A percentile compares a stretch with the other conserved stretches of the same genome.
Conservation (phyloP, 768 basidiomycete species). For the Amanita rubescens region DNA sequence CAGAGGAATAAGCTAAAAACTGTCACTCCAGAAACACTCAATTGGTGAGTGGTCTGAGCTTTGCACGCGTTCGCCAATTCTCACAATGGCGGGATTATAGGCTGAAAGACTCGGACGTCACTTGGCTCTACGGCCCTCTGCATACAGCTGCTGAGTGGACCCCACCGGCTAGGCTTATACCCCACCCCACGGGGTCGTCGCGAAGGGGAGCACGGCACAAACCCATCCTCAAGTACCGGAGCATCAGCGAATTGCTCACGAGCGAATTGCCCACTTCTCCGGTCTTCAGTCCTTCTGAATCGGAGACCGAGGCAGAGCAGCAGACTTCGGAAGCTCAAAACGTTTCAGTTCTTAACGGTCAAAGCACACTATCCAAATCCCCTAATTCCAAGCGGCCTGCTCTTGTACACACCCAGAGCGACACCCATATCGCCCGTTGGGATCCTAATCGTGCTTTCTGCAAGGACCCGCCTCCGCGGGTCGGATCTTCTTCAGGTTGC, state of each 20-base stretch:
- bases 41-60: conserved; percentile 87
- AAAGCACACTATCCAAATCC: background rate
- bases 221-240: conserved; percentile 94
- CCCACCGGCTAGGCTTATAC: conserved; percentile 51
- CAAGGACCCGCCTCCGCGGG: conserved; percentile 67
- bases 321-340: background rate
- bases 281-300: conserved; percentile 52
- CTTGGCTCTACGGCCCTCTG: conserved; percentile 96
- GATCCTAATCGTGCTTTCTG: conserved; percentile 41
- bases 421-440: conserved; percentile 68
- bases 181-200: conserved; percentile 47
- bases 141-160: conserved; percentile 89
- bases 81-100: conserved; percentile 32
- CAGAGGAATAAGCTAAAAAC: conserved; percentile 95
- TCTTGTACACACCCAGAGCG: conserved; percentile 80
- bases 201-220: conserved; percentile 38
- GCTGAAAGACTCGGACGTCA: conserved; percentile 99
- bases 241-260: conserved; percentile 82
- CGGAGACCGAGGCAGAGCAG: conserved; percentile 38
- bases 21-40: conserved; percentile 92
- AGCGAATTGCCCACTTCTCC: conserved; percentile 61
- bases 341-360: background rate
- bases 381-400: conserved; percentile 40
- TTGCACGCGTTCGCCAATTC: conserved; percentile 10
- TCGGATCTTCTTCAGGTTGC: conserved; percentile 22